These are phyloP conservation scores for Diospyros kaki DNA, from an alignment of 148 eudicot species.

Conservation along the genomic window DNA sequence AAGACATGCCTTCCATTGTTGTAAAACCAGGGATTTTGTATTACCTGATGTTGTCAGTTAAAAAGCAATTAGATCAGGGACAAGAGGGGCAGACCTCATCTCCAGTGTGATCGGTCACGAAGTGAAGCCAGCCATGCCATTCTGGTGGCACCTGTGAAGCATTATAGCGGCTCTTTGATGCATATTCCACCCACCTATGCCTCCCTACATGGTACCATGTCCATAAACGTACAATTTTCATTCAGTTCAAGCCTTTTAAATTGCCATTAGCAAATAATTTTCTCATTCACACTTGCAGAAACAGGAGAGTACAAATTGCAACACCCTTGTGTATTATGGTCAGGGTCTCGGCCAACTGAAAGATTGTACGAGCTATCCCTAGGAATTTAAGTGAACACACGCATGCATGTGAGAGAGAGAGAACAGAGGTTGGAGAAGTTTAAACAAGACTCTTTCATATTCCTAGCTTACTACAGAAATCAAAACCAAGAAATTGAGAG, in stretches of 20 bases:
- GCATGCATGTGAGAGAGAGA: not conserved
- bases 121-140: slow-evolving; percentile 99
- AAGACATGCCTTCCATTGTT: slow-evolving; percentile 7
- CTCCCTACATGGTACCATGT: slow-evolving; percentile 51
- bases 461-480: not conserved
- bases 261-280: not conserved
- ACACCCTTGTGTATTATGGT: not conserved
- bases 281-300: not conserved
- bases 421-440: not conserved
- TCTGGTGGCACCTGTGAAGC: slow-evolving; percentile 98
- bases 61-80: not conserved
- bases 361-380: not conserved
- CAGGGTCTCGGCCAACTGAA: slow-evolving; percentile 8
- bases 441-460: not conserved
- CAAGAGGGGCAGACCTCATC: slow-evolving; percentile 59
- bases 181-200: slow-evolving; percentile 99
- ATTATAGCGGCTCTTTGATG: slow-evolving; percentile 76
- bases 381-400: not conserved
- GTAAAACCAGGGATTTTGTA: slow-evolving; percentile 2
- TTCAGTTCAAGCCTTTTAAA: slow-evolving; percentile 1
- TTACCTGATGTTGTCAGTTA: not conserved
- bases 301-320: not conserved
- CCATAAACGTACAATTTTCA: slow-evolving; percentile 1
- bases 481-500: not conserved
- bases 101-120: slow-evolving; percentile 87